Percentiles rank a stretch among this genome's conserved stretches.
Conservation (phyloP, 2,329 filamentous ascomycete species). For the Westerdykella sp. region DNA sequence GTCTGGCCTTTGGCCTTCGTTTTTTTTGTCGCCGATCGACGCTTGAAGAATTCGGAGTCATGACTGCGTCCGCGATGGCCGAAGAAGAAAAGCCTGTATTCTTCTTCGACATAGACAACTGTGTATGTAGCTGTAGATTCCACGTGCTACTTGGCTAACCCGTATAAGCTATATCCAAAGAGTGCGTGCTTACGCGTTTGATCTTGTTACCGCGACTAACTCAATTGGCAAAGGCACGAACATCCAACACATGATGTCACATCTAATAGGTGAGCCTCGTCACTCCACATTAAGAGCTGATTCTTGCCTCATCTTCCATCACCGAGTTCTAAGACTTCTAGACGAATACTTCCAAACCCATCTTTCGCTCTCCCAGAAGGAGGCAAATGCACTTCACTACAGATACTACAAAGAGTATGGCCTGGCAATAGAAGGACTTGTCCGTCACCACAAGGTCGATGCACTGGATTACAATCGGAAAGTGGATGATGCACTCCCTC, state of each 20-base stretch:
- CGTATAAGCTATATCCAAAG: conserved; percentile 68
- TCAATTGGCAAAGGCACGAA: conserved; percentile 53
- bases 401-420: conserved; percentile 96
- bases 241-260: conserved; percentile 83
- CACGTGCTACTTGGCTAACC: neutral
- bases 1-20: neutral
- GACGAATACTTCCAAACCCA: conserved; percentile 61
- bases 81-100: conserved; percentile 48
- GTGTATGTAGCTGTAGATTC: conserved; percentile 47
- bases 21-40: too few relatives aligned
- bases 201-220: conserved; percentile 9
- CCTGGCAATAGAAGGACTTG: conserved; percentile 91
- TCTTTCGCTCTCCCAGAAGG: conserved; percentile 64
- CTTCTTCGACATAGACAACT: conserved; percentile 97
- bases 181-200: conserved; percentile 48
- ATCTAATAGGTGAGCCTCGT: conserved; percentile 56
- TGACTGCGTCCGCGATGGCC: neutral
- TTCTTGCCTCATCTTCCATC: too few relatives aligned
- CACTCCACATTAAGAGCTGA: neutral
- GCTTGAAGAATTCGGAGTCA: too few relatives aligned
- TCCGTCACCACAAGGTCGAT: conserved; percentile 90
- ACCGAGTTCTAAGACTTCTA: conserved; percentile 14
- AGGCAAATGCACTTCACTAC: conserved; percentile 78
- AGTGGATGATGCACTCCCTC: conserved; percentile 88
- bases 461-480: conserved; percentile 89